Evolutionary conservation across 345 rosid species (phyloP), one percentile per base, ranked within the genome.

Genomic region (Rhodamnia argentea): DNA sequence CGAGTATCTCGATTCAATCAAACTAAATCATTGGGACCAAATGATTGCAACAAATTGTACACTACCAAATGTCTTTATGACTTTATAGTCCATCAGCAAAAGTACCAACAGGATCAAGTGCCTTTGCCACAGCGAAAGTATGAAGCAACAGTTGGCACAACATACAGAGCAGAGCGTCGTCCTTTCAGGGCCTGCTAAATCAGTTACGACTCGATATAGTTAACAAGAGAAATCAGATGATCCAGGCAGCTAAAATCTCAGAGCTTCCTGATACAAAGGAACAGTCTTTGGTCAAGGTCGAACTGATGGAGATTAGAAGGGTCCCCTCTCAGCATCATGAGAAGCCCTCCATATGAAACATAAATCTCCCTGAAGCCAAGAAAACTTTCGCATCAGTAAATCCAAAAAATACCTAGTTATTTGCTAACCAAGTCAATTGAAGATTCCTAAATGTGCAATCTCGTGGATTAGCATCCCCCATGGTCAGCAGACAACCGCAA

Each of bases 241-340:
- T 70, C 37, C 47, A 26, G 24, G 47, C 26, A 70, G 26, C 78
- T 10, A 37, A 70, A 32, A 70, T 70, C 78, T 85, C 76, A 83
- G 57, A 87, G 83, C 82, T 87, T 82, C 83, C 83, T 60, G 27
- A 87, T 91, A 85, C 94, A 95, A 37, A 95, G 96, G 88, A 96
- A 96, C 54, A 96, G 87, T 90, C 94, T 93, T 90, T 96, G 96
- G 85, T 96, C 99, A 29, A 94, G 96, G 90, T 96, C 96, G 5
- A 94, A 94, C 59, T 90, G 90, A 86, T 94, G 86, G 7, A 96
- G 90, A 78, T 95, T 92, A 81, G 94, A 91, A 3, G 96, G 94
- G 85, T 96, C 98, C 13, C 98, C 99, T 84, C 90, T 93, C 82
- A 96, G 92, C 92, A 93, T 70, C 99, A 95, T 96, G 27, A 96